Percentiles rank a stretch among this genome's conserved stretches.
These are phyloP conservation scores for Cytospora leucostoma DNA, from an alignment of 2,329 filamentous ascomycete genomes.

Conservation along the genomic window DNA sequence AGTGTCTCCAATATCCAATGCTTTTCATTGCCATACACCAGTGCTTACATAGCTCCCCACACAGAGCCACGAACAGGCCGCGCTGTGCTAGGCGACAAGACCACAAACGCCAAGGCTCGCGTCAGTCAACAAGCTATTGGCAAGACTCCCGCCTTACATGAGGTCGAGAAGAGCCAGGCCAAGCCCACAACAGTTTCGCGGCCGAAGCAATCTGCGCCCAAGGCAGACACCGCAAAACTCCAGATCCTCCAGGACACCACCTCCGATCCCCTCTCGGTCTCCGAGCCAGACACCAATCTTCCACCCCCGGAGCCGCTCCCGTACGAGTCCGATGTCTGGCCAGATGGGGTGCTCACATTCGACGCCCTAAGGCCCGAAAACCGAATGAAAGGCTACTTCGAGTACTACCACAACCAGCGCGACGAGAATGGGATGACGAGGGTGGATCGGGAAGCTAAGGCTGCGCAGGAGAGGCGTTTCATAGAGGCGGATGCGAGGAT, in stretches of 20 bases:
- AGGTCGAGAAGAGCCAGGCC: constrained; percentile 62
- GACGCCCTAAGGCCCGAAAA: constrained; percentile 61
- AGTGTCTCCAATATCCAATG: constrained; percentile 32
- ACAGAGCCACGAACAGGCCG: constrained; percentile 64
- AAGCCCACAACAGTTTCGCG: constrained; percentile 62
- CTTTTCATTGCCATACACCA: neutral
- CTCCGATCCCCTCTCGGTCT: constrained; percentile 43
- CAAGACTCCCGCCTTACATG: constrained; percentile 50
- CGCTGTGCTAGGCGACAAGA: constrained; percentile 89
- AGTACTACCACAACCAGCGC: constrained; percentile 61
- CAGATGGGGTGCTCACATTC: constrained; percentile 57
- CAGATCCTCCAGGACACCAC: constrained; percentile 59
- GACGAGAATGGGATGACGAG: constrained; percentile 68
- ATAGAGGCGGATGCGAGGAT: constrained; percentile 67
- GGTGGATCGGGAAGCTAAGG: constrained; percentile 61
- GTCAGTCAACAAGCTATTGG: constrained; percentile 66
- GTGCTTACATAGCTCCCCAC: constrained; percentile 8
- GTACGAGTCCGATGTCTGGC: constrained; percentile 71
- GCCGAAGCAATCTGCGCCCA: constrained; percentile 57
- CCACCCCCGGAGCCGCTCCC: constrained; percentile 48
- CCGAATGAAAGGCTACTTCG: constrained; percentile 62
- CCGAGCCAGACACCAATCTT: constrained; percentile 44
- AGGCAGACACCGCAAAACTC: constrained; percentile 59
- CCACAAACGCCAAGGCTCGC: constrained; percentile 86
- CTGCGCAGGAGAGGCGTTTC: constrained; percentile 51